Conservation (phyloP, 805 yeast genomes). For the Wickerhamiella dianesei region DNA sequence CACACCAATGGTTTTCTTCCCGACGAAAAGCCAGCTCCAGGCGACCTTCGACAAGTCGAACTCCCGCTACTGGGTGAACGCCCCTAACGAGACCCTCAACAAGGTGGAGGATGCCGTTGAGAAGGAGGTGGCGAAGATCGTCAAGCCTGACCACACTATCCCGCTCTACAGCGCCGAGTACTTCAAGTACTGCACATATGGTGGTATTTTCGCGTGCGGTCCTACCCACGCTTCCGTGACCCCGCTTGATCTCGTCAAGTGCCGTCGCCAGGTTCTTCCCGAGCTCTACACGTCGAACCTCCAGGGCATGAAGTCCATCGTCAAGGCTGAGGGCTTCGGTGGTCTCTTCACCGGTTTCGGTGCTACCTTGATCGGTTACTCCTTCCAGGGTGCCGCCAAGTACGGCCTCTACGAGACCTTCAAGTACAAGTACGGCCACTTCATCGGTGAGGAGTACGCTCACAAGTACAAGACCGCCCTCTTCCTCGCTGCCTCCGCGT, state of each 20-base stretch:
- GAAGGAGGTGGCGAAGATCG: slow-evolving; percentile 25
- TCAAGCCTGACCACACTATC: slow-evolving; percentile 29
- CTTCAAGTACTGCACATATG: slow-evolving; percentile 60
- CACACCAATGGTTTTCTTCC: slow-evolving; percentile 27
- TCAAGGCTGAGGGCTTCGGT: slow-evolving; percentile 57
- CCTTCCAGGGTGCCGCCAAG: slow-evolving; percentile 94
- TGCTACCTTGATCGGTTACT: slow-evolving; percentile 85
- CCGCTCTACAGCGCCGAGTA: slow-evolving; percentile 47
- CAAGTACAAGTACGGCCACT: slow-evolving; percentile 60
- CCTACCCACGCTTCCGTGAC: slow-evolving; percentile 92
- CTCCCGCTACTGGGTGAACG: slow-evolving; percentile 26
- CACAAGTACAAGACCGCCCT: slow-evolving; percentile 56
- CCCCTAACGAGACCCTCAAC: slow-evolving; percentile 18
- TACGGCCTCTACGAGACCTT: slow-evolving; percentile 90
- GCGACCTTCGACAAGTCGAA: slow-evolving; percentile 27
- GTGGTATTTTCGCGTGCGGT: slow-evolving; percentile 79
- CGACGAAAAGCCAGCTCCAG: slow-evolving; percentile 26
- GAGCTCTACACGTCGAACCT: slow-evolving; percentile 57
- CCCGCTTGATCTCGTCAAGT: slow-evolving; percentile 85
- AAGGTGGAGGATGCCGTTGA: slow-evolving; percentile 22
- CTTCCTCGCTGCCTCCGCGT: slow-evolving; percentile 73
- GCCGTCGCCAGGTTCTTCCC: slow-evolving; percentile 81
- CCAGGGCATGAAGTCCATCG: slow-evolving; percentile 69
- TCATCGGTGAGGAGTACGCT: slow-evolving; percentile 50
- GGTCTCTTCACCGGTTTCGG: slow-evolving; percentile 81